phyloP scores from a whole-genome alignment of 1,284 basidiomycete species.

The Ganoderma boninense region DNA sequence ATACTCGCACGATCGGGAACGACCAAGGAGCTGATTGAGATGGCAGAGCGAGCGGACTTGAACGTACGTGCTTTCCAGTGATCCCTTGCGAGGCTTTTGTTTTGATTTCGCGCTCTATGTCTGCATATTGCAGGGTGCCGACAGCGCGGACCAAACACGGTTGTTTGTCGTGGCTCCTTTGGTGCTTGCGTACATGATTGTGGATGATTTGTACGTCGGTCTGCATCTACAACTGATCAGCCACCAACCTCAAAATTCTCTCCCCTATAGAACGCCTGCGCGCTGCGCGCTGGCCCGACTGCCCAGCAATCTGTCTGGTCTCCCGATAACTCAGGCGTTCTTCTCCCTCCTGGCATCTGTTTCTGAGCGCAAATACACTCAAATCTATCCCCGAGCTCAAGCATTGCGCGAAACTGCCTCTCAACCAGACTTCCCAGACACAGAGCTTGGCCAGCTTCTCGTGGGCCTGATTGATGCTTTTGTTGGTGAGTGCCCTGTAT shows the following conservation, averaged over 20 bases:
- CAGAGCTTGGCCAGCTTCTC: slow-evolving; percentile 54
- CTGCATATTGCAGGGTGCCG: slow-evolving; percentile 43
- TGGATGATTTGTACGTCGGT: slow-evolving; percentile 62
- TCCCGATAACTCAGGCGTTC: slow-evolving; percentile 56
- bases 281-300: slow-evolving; percentile 61
- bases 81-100: background rate
- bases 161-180: slow-evolving; percentile 63
- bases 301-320: slow-evolving; percentile 52
- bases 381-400: slow-evolving; percentile 60
- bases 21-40: slow-evolving; percentile 51
- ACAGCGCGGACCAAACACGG: slow-evolving; percentile 52
- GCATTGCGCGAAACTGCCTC: slow-evolving; percentile 51
- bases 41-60: slow-evolving; percentile 61
- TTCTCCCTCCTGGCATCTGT: slow-evolving; percentile 56
- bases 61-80: slow-evolving; percentile 47
- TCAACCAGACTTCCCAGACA: slow-evolving; percentile 52
- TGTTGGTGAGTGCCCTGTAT: slow-evolving; percentile 55
- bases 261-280: slow-evolving; percentile 54
- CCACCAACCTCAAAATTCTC: slow-evolving; percentile 1
- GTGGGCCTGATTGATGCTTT: slow-evolving; percentile 55
- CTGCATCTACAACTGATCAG: background rate
- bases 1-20: slow-evolving; percentile 54
- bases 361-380: slow-evolving; percentile 59
- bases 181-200: slow-evolving; percentile 66
- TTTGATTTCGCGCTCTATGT: background rate